These are phyloP conservation scores for Kewa caespitosa DNA, from an alignment of 179 eudicot genomes.

Conservation along the genomic window DNA sequence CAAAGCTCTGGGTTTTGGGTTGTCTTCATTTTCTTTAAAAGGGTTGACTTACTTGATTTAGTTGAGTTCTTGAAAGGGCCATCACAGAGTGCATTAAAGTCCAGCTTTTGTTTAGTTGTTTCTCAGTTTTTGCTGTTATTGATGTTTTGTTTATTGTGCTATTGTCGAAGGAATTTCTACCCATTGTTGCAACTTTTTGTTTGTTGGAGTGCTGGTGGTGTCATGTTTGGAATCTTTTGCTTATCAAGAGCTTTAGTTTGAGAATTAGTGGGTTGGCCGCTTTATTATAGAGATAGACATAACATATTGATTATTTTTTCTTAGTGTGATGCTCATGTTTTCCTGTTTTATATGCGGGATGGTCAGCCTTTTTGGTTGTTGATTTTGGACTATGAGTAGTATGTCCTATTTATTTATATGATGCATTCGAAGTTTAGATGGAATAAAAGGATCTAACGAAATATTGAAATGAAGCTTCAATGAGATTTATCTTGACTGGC, in stretches of 20 bases:
- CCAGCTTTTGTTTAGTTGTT: not conserved
- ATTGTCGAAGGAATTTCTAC: too few species aligned
- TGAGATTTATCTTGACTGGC: not conserved
- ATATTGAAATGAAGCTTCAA: not conserved
- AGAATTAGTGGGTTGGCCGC: not conserved
- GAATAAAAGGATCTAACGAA: constrained; percentile 6
- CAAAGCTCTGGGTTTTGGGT: too few species aligned
- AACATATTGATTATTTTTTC: not conserved
- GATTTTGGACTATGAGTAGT: not conserved
- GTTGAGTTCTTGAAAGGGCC: not conserved
- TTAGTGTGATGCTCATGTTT: constrained; percentile 3
- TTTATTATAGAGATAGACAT: not conserved
- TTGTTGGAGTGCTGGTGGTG: too few species aligned
- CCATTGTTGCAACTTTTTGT: too few species aligned
- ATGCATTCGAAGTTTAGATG: not conserved
- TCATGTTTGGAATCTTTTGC: not conserved
- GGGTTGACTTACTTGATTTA: too few species aligned
- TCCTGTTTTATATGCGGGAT: not conserved
- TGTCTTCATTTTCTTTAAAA: too few species aligned
- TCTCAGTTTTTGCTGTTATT: not conserved
- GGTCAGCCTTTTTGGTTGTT: not conserved
- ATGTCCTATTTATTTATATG: not conserved
- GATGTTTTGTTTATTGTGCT: too few species aligned
- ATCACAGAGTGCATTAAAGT: not conserved
- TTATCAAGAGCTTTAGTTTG: not conserved